Percentiles rank a stretch among this genome's conserved stretches.
Evolutionary conservation across 805 yeast species (phyloP).

Genomic region (Debaryomyces prosopidis): DNA sequence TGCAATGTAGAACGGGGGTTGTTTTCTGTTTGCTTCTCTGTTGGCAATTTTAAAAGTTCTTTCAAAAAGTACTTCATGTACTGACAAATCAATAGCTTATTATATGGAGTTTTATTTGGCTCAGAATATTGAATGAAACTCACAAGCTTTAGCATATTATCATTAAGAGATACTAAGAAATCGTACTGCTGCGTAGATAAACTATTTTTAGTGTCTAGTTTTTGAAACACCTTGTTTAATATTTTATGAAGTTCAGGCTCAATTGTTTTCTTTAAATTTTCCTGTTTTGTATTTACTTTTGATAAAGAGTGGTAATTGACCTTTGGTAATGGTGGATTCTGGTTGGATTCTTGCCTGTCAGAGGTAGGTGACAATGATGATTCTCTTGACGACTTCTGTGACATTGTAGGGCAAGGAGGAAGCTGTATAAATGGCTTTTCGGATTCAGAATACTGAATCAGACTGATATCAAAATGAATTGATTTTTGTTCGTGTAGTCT

Average conservation of each 20-base stretch:
- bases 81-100: conserved; percentile 36
- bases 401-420: conserved; percentile 13
- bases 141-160: conserved; percentile 27
- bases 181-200: conserved; percentile 37
- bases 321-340: conserved; percentile 4
- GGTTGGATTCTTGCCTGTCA: conserved; percentile 7
- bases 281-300: conserved; percentile 15
- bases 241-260: conserved; percentile 33
- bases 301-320: conserved; percentile 8
- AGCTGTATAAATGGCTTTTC: background rate
- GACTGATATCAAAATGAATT: conserved; percentile 39
- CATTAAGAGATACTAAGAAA: conserved; percentile 37
- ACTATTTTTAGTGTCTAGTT: conserved; percentile 31
- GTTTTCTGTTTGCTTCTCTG: conserved; percentile 4
- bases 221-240: conserved; percentile 42
- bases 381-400: conserved; percentile 18
- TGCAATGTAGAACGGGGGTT: conserved; percentile 21
- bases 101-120: conserved; percentile 10
- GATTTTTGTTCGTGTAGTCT: conserved; percentile 10
- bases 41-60: conserved; percentile 27
- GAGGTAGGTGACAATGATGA: conserved; percentile 19
- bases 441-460: conserved; percentile 18
- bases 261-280: conserved; percentile 13
- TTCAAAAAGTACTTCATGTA: conserved; percentile 39
- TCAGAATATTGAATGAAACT: conserved; percentile 21